Percentiles rank a stretch among this genome's conserved stretches.
These are phyloP conservation scores for Artemisia annua DNA, from an alignment of 129 eudicot species.

Conservation along the genomic window DNA sequence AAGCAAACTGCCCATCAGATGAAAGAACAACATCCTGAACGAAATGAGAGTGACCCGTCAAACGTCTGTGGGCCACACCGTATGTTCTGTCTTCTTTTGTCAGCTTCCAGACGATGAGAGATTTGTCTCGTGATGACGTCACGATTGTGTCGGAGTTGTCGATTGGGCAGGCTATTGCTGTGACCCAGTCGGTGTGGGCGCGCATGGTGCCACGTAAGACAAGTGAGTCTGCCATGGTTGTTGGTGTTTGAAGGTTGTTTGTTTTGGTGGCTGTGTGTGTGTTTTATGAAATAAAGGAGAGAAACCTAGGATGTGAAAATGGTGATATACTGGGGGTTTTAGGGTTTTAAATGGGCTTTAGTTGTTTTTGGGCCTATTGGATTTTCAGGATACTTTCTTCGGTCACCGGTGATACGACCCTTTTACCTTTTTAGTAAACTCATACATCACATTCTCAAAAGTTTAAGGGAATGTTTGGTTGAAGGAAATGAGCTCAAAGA, in stretches of 20 bases:
- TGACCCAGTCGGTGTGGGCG: conserved; percentile 81
- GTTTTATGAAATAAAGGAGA: background rate
- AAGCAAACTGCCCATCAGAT: conserved; percentile 51
- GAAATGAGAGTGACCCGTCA: conserved; percentile 53
- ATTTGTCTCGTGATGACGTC: conserved; percentile 47
- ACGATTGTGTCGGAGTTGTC: conserved; percentile 59
- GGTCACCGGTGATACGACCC: too few species aligned
- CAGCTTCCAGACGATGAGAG: conserved; percentile 44
- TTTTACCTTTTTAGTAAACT: too few species aligned
- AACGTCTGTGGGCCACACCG: conserved; percentile 36
- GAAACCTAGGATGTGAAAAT: background rate
- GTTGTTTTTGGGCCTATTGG: too few species aligned
- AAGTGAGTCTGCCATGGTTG: conserved; percentile 51
- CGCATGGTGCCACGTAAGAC: conserved; percentile 68
- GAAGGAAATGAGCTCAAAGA: too few species aligned
- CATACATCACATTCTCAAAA: too few species aligned
- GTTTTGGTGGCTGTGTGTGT: background rate
- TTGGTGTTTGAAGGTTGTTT: background rate
- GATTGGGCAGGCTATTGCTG: conserved; percentile 71
- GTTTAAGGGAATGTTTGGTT: too few species aligned
- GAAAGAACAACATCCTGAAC: conserved; percentile 53
- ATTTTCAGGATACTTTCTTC: too few species aligned
- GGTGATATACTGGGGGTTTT: background rate
- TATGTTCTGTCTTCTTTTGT: conserved; percentile 41
- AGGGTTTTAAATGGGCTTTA: too few species aligned